phyloP scores from a whole-genome alignment of 805 yeast genomes.

The Tetrapisispora arboricola region DNA sequence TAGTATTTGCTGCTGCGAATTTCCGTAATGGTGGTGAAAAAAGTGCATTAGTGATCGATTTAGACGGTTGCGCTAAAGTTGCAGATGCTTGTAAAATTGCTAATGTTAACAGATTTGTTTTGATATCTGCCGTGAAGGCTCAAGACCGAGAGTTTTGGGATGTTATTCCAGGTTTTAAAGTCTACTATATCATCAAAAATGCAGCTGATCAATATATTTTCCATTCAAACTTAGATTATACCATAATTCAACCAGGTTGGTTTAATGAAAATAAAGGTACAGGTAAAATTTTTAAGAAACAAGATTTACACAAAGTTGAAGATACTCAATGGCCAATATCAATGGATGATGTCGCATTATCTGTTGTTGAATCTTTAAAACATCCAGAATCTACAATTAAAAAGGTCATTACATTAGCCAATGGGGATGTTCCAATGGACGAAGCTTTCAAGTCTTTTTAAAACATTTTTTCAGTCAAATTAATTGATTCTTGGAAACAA shows the following conservation, averaged over 20 bases:
- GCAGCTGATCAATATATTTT: slow-evolving; percentile 45
- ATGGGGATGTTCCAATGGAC: slow-evolving; percentile 31
- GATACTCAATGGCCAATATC: slow-evolving; percentile 25
- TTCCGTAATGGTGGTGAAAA: slow-evolving; percentile 39
- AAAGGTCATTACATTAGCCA: slow-evolving; percentile 35
- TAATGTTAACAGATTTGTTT: slow-evolving; percentile 36
- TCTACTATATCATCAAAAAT: slow-evolving; percentile 51
- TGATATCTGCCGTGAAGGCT: slow-evolving; percentile 49
- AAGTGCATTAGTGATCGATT: slow-evolving; percentile 41
- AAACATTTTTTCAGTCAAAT: background rate
- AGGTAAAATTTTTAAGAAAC: slow-evolving; percentile 31
- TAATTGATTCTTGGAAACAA: too few species aligned
- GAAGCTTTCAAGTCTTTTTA: slow-evolving; percentile 9
- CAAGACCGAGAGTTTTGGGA: slow-evolving; percentile 40
- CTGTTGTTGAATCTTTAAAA: slow-evolving; percentile 31
- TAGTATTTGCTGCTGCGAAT: slow-evolving; percentile 41
- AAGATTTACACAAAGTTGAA: slow-evolving; percentile 11
- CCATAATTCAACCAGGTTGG: slow-evolving; percentile 46
- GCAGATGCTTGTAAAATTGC: slow-evolving; percentile 43
- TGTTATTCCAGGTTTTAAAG: slow-evolving; percentile 28
- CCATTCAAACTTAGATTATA: slow-evolving; percentile 37
- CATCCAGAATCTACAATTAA: slow-evolving; percentile 31
- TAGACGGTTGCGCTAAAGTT: slow-evolving; percentile 50
- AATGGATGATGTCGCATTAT: slow-evolving; percentile 49
- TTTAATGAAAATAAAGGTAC: slow-evolving; percentile 25